phyloP scores from a whole-genome alignment of 2,329 filamentous ascomycete species.

The Cytospora mali region DNA sequence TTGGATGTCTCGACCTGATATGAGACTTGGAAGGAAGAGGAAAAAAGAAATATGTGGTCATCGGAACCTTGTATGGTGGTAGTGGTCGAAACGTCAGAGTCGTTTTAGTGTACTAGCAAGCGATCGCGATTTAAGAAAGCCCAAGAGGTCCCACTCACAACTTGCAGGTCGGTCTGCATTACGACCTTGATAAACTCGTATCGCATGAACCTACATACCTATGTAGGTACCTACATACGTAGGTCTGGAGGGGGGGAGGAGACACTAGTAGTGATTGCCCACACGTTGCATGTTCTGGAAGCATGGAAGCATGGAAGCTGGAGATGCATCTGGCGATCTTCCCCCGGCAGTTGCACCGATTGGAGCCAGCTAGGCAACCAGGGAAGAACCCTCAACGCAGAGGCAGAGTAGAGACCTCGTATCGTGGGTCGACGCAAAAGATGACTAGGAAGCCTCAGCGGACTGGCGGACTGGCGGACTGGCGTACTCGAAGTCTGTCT shows the following conservation, averaged over 20 bases:
- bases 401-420: conserved; percentile 10
- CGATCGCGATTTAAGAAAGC: conserved; percentile 7
- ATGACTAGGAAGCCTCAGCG: conserved; percentile 5
- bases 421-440: not conserved
- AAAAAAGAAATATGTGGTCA: not conserved
- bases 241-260: too few relatives aligned
- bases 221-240: too few relatives aligned
- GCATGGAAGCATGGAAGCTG: conserved; percentile 2
- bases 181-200: conserved; percentile 16
- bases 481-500: not conserved
- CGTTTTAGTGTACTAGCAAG: not conserved
- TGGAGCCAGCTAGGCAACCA: conserved; percentile 3
- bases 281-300: conserved; percentile 17
- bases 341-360: conserved; percentile 11
- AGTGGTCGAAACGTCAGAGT: not conserved
- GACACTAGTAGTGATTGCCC: conserved; percentile 8
- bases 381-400: not conserved
- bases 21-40: too few relatives aligned
- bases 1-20: not conserved
- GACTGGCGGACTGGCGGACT: too few relatives aligned
- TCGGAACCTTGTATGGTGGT: not conserved
- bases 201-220: too few relatives aligned
- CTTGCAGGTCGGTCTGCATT: not conserved
- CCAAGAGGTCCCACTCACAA: not conserved
- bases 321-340: conserved; percentile 1